Base-by-base conservation (phyloP, 306 rosid species). In the Cucumis hystrix region DNA sequence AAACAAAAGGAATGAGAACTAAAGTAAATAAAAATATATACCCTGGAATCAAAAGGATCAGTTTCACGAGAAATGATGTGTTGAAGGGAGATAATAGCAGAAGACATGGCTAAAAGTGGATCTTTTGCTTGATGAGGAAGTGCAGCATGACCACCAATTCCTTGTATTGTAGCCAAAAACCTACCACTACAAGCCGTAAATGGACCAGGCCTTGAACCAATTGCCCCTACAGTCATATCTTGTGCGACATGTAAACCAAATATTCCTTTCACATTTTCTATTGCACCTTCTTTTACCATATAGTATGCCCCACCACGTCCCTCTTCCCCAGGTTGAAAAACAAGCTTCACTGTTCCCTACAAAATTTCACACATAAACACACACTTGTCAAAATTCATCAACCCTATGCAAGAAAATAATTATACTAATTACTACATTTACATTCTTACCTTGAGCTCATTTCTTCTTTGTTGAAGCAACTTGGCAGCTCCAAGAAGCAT, bases 401-500 rank as follows among this genome's bases (percentile, higher is more conserved):
- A 28, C 30, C 30, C 30, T 0, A 28, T 28, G 30, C 30, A 28
- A 28, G 30, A 28, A 28, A 28, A 2, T 28, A 28, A 28, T 28
- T 28, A 28, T 28, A 28, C 30, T 28, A 28, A 28, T 28, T 1
- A 1, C 30, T 28, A 28, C 30, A 28, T 28, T 28, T 28, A 28
- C 30, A 40, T 21, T 41, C 7, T 6, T 66, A 88, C 93, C 89
- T 85, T 85, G 7, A 89, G 59, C 77, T 79, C 54, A 39, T 76
- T 83, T 57, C 66, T 82, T 74, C 83, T 85, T 7, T 1, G 72
- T 39, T 85, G 89, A 60, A 89, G 88, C 78, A 87, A 83, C 79
- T 87, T 85, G 10, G 91, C 93, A 16, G 91, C 93, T 75, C 91
- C 93, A 37, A 89, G 91, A 80, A 87, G 86, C 89, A 87, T 87